Evolutionary conservation across 768 basidiomycete genomes (phyloP).

Genomic region (Calvatia gigantea): DNA sequence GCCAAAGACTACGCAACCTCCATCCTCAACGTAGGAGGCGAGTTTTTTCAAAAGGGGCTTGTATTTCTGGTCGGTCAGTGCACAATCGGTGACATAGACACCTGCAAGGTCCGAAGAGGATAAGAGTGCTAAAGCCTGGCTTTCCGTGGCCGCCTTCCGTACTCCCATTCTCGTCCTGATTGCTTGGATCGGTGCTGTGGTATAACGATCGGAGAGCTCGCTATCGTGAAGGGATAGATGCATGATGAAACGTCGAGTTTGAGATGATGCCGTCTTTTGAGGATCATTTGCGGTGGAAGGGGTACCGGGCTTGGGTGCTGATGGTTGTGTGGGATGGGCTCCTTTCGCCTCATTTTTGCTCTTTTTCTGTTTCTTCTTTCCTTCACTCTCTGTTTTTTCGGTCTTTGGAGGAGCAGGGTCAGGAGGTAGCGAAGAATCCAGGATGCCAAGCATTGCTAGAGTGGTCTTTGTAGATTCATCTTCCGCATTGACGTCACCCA

Average conservation of each 20-base stretch:
- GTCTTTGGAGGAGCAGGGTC: not conserved
- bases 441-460: slow-evolving; percentile 35
- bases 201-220: slow-evolving; percentile 1
- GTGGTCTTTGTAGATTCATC: slow-evolving; percentile 29
- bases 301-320: too few relatives aligned
- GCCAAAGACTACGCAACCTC: slow-evolving; percentile 27
- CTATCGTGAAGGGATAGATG: slow-evolving; percentile 13
- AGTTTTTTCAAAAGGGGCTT: slow-evolving; percentile 20
- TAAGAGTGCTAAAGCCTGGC: slow-evolving; percentile 19
- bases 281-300: too few relatives aligned
- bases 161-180: slow-evolving; percentile 17
- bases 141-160: slow-evolving; percentile 13
- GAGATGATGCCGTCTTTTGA: not conserved
- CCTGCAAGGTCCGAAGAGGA: slow-evolving; percentile 23
- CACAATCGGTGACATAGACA: slow-evolving; percentile 26
- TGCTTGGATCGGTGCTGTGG: slow-evolving; percentile 14
- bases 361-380: too few relatives aligned
- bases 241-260: slow-evolving; percentile 13
- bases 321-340: too few relatives aligned
- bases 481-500: slow-evolving; percentile 43
- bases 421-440: slow-evolving; percentile 19
- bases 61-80: slow-evolving; percentile 18
- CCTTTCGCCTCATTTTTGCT: too few relatives aligned
- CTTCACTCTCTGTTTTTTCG: not conserved
- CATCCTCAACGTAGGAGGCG: slow-evolving; percentile 22